phyloP scores from a whole-genome alignment of 2,329 filamentous ascomycete species.

The Fusarium chlamydosporum region DNA sequence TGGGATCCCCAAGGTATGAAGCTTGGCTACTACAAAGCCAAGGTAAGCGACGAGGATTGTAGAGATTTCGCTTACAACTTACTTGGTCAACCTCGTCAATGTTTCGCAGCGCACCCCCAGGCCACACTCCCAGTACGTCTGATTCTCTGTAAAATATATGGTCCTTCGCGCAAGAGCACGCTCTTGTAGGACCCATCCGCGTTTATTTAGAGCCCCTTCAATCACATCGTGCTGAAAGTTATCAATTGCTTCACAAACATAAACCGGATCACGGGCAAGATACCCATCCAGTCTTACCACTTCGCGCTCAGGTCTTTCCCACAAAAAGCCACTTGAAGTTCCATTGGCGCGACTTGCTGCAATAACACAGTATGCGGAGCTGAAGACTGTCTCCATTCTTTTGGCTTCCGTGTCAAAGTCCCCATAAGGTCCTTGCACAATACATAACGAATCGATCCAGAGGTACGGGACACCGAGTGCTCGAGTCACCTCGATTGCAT shows the following conservation, averaged over 20 bases:
- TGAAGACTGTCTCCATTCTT: slow-evolving; percentile 3
- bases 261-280: neutral
- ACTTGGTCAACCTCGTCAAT: slow-evolving; percentile 33
- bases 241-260: slow-evolving; percentile 36
- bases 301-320: slow-evolving; percentile 6
- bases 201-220: slow-evolving; percentile 21
- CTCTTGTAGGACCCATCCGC: slow-evolving; percentile 27
- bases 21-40: slow-evolving; percentile 14
- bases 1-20: slow-evolving; percentile 39
- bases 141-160: slow-evolving; percentile 37
- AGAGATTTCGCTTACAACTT: neutral
- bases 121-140: slow-evolving; percentile 43
- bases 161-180: slow-evolving; percentile 37
- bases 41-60: neutral
- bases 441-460: slow-evolving; percentile 5
- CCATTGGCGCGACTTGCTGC: neutral
- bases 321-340: slow-evolving; percentile 4
- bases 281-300: slow-evolving; percentile 13
- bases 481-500: neutral
- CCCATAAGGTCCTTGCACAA: neutral
- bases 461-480: neutral
- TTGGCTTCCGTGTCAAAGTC: slow-evolving; percentile 1
- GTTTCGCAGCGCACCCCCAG: slow-evolving; percentile 38
- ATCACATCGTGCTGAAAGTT: slow-evolving; percentile 36
- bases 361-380: neutral